Conservation (phyloP, 208 protist species). For the Kentomonas sorsogonicus region DNA sequence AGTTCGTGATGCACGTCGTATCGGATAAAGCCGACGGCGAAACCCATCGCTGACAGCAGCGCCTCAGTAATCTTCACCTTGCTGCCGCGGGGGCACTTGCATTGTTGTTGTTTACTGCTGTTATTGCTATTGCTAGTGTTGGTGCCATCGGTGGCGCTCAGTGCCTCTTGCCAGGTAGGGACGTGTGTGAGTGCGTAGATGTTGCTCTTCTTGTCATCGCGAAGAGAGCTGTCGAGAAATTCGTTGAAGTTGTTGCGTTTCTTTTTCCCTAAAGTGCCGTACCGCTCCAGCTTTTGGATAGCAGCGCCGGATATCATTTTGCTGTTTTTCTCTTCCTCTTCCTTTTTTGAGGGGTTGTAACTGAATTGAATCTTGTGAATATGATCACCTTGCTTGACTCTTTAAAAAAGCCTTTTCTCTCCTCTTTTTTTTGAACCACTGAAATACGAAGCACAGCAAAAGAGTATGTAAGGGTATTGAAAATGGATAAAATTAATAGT, state of each 20-base stretch:
- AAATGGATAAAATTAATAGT: neutral
- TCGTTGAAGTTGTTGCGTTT: slow-evolving; percentile 69
- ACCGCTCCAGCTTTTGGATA: slow-evolving; percentile 85
- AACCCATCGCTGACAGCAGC: slow-evolving; percentile 4
- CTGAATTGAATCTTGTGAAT: neutral
- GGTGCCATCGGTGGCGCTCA: too few relatives aligned
- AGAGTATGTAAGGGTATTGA: neutral
- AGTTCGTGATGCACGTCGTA: too few relatives aligned
- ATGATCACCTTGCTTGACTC: neutral
- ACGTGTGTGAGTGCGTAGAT: slow-evolving; percentile 81
- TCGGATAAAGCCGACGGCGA: neutral
- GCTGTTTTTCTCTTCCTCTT: slow-evolving; percentile 11
- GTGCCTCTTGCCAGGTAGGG: slow-evolving; percentile 61
- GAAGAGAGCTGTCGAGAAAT: slow-evolving; percentile 65
- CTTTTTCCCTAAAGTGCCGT: slow-evolving; percentile 71
- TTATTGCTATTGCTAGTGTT: too few relatives aligned
- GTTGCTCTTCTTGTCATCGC: slow-evolving; percentile 60
- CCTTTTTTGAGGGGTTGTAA: neutral
- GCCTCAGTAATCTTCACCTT: slow-evolving; percentile 1
- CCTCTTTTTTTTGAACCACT: neutral
- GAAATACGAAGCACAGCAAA: neutral
- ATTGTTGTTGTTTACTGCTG: too few relatives aligned
- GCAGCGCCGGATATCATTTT: slow-evolving; percentile 76
- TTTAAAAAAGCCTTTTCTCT: neutral
- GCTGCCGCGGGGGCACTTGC: neutral